A percentile compares a stretch with the other conserved stretches of the same genome.
phyloP scores from a whole-genome alignment of 352 stramenopile species.

The Phytophthora uliginosa region DNA sequence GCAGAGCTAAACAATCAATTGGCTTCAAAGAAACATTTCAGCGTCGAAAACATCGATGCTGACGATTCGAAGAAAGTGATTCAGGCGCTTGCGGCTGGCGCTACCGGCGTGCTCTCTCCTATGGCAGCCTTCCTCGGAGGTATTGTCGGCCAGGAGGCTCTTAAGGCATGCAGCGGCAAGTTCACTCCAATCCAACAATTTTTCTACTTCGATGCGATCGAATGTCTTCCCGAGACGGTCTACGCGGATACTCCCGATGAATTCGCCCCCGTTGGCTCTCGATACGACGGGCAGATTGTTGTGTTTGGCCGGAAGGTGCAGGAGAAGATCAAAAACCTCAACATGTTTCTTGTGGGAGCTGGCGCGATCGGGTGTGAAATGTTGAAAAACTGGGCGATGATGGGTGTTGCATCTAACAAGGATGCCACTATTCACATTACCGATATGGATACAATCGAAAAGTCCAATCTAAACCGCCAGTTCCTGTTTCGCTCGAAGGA shows the following conservation, averaged over 20 bases:
- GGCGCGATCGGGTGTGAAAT: constrained; percentile 99
- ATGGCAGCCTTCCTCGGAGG: constrained; percentile 98
- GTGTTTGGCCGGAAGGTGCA: constrained; percentile 91
- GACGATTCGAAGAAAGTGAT: constrained; percentile 84
- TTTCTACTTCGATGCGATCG: constrained; percentile 99
- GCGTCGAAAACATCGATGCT: constrained; percentile 68
- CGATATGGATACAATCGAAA: constrained; percentile 99
- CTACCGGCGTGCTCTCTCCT: constrained; percentile 94
- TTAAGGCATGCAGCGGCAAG: constrained; percentile 99
- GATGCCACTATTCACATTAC: constrained; percentile 96
- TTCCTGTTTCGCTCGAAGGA: constrained; percentile 99
- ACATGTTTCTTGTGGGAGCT: constrained; percentile 98
- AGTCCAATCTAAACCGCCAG: constrained; percentile 99
- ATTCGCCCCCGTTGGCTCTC: constrained; percentile 70
- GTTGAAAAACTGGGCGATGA: constrained; percentile 99
- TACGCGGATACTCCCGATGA: constrained; percentile 55
- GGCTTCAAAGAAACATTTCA: constrained; percentile 69
- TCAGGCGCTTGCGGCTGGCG: constrained; percentile 84
- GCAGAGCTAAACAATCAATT: constrained; percentile 81
- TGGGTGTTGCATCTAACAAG: constrained; percentile 95
- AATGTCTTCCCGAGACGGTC: constrained; percentile 94
- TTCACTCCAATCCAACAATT: constrained; percentile 99
- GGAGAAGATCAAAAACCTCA: constrained; percentile 87
- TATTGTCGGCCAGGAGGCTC: constrained; percentile 97
- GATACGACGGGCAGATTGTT: constrained; percentile 96